Base-by-base conservation (phyloP, 2,329 filamentous ascomycete species). In the Phialocephala subalpina region DNA sequence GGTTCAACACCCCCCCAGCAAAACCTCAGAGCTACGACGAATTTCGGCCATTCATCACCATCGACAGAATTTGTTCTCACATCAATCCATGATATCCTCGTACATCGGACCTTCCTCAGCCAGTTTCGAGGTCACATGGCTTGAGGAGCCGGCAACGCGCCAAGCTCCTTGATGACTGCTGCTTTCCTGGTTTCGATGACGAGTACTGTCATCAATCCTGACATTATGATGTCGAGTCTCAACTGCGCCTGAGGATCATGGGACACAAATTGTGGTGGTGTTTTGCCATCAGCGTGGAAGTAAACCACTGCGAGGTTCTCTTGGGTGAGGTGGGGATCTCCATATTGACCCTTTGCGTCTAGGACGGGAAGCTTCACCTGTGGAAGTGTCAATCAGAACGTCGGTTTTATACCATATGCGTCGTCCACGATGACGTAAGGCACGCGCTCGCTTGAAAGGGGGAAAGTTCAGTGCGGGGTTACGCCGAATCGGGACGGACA, bases 141-240 rank as follows among this genome's bases (percentile, higher is more conserved):
- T 42, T 18, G 40, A 16, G 22, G 60, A 47, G 38, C 60, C 53
- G 53, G 60, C 29, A 63, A 52, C 16, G 52, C 18, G 16, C 60
- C 53, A 20, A 63, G 33, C 25, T 63, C 60, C 60, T 63, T 58
- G 16, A 63, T n/a, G 29, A 63, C 60, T 47, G 53, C 60, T 35
- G 62, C 45, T 42, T 63, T 63, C 22, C 62, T 53, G 16, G 56
- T 63, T 36, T 63, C 62, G 25, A 59, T 59, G 2, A 59, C 56
- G 16, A 55, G 33, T 2, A 63, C 56, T 18, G 56, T 59, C 40
- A 63, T 53, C 22, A 63, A 49, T 9, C 45, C 62, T 52, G 62
- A 42, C 42, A 63, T 59, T 29, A 63, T 16, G 16, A 63, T 52
- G 29, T 63, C 62, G 18, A 59, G 25, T 52, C 55, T 63, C 40